Conservation (phyloP, 208 protist genomes). For the Eutreptiella sp. region DNA sequence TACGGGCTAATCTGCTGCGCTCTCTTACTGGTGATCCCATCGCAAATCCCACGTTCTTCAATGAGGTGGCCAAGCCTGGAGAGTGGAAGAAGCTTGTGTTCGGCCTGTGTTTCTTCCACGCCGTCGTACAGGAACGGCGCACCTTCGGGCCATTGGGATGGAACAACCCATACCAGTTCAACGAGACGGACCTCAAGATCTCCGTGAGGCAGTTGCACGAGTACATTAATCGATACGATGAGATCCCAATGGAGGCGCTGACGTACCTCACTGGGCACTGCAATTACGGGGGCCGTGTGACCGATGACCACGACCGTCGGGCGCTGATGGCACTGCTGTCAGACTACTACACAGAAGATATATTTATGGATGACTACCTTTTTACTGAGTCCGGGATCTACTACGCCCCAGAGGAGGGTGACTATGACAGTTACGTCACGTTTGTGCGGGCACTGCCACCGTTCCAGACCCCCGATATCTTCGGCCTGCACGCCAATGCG, state of each 20-base stretch:
- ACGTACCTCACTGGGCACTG: conserved; percentile 81
- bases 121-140: conserved; percentile 87
- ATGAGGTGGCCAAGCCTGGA: conserved; percentile 61
- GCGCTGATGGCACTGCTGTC: conserved; percentile 77
- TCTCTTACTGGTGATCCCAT: conserved; percentile 84
- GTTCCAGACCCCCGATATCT: conserved; percentile 75
- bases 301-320: conserved; percentile 83
- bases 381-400: conserved; percentile 67
- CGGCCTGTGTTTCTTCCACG: conserved; percentile 91
- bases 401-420: conserved; percentile 67
- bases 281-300: conserved; percentile 86
- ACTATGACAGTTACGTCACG: conserved; percentile 66
- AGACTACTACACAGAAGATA: conserved; percentile 70
- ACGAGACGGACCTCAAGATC: conserved; percentile 90
- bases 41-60: conserved; percentile 70
- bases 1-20: conserved; percentile 90
- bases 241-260: conserved; percentile 84
- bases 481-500: conserved; percentile 86
- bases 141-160: conserved; percentile 91
- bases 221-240: conserved; percentile 81
- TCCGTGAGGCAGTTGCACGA: conserved; percentile 88
- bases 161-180: conserved; percentile 95
- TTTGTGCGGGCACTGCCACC: conserved; percentile 69
- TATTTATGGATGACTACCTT: conserved; percentile 77
- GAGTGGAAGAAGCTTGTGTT: conserved; percentile 83